phyloP scores from a whole-genome alignment of 139 green algal species.

The Haematococcus lacustris region DNA sequence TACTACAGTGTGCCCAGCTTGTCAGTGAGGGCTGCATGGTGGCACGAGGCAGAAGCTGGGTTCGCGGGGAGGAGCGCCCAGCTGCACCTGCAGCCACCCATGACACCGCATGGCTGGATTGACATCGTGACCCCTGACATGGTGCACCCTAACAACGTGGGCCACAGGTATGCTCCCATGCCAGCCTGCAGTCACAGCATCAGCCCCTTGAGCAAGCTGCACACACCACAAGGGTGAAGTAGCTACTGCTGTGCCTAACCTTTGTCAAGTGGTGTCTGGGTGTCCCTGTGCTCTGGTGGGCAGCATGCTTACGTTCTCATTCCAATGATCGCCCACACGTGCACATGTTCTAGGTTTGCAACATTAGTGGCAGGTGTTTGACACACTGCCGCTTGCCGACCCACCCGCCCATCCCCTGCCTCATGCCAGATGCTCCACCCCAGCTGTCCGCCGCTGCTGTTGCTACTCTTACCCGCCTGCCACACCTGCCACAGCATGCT shows the following conservation, averaged over 20 bases:
- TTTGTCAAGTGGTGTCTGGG: background rate
- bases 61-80: no score
- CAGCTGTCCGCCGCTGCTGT: background rate
- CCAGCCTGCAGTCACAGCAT: background rate
- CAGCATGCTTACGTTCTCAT: background rate
- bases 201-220: background rate
- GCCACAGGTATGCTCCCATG: slow-evolving; percentile 8
- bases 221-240: background rate
- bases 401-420: background rate
- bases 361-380: background rate
- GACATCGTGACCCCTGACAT: background rate
- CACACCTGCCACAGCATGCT: background rate
- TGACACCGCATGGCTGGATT: slow-evolving; percentile 4
- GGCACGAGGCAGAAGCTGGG: slow-evolving; percentile 9
- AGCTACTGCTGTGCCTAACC: background rate
- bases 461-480: background rate
- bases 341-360: background rate
- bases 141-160: slow-evolving; percentile 15
- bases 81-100: no score
- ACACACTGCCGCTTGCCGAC: background rate
- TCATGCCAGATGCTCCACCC: background rate
- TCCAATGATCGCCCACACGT: background rate
- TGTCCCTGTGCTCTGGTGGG: background rate
- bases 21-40: slow-evolving; percentile 28
- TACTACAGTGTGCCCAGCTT: slow-evolving; percentile 35